Evolutionary conservation across 306 rosid genomes (phyloP), one percentile per base, ranked within the genome.

Genomic region (Cucurbita ficifolia): DNA sequence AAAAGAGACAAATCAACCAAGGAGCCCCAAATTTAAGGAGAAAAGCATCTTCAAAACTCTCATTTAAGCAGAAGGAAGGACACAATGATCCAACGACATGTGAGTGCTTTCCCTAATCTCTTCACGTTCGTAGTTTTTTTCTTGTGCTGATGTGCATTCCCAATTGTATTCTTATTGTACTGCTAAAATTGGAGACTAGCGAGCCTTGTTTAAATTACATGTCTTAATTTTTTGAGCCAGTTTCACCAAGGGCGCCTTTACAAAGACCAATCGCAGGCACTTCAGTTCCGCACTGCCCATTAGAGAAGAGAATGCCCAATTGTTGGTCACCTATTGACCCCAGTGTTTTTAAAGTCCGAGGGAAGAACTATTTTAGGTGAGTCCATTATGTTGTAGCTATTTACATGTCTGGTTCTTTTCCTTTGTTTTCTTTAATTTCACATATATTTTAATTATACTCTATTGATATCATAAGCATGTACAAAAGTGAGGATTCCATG

Each of bases 261-360:
- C 93, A 81, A 81, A 87, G 87, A 76, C 89, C 83, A 18, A 11
- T 84, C 59, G 99, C 96, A 0, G 97, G 97, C 80, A 84, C 85
- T 6, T 76, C 84, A 7, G 83, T 91, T 80, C 92, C 91, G 1
- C 81, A 22, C 77, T 94, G 92, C 72, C 78, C 91, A 19, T 29
- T 82, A 73, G 96, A 86, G 76, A 89, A 91, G 87, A 89, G 83
- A 81, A 74, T 75, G 79, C 82, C 85, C 1, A 86, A 95, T 78
- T 86, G 91, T 64, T 94, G 99, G 99, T 94, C 96, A 24, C 87
- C 83, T 48, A 79, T 91, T 79, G 97, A 94, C 70, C 89, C 99
- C 79, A 79, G 85, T 81, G 79, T 91, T 61, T 94, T 94, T 76
- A 88, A 86, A 89, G 91, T 94, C 76, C 82, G 99, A 84, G 99